These are phyloP conservation scores for Periconia digitata DNA, from an alignment of 2,329 filamentous ascomycete species.

Conservation along the genomic window DNA sequence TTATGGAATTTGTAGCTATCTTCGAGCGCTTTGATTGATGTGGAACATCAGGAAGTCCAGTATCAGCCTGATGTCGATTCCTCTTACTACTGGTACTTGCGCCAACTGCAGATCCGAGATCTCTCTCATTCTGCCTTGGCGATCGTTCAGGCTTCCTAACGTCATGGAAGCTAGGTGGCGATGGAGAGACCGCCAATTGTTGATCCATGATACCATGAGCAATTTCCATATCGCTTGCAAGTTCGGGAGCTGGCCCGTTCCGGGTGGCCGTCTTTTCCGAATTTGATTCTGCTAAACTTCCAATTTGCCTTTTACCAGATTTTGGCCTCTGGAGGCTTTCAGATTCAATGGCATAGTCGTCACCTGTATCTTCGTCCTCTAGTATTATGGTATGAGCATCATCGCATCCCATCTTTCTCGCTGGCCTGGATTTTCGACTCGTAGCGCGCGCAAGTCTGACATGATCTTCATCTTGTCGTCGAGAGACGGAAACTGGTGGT, in stretches of 20 bases:
- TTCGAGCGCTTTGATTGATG: not conserved
- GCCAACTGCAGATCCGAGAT: constrained; percentile 3
- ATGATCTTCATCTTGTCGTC: not conserved
- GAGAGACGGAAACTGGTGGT: constrained; percentile 7
- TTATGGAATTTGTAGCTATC: not conserved
- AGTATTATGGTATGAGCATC: constrained; percentile 4
- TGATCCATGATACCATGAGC: constrained; percentile 34
- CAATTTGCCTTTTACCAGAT: too few relatives aligned
- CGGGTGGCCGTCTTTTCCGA: not conserved
- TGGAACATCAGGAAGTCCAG: not conserved
- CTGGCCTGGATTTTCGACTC: constrained; percentile 2
- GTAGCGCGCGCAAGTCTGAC: not conserved
- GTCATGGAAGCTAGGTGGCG: constrained; percentile 7
- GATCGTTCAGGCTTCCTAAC: constrained; percentile 7
- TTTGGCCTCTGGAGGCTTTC: too few relatives aligned
- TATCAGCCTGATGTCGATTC: not conserved
- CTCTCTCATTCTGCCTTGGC: not conserved
- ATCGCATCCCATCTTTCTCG: constrained; percentile 1
- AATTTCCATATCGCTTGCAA: constrained; percentile 21
- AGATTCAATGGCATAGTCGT: too few relatives aligned
- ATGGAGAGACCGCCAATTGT: constrained; percentile 20
- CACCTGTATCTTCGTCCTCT: constrained; percentile 7
- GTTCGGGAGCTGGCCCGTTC: not conserved
- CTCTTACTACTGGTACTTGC: constrained; percentile 3
- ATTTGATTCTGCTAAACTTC: too few relatives aligned